Conservation (phyloP, 495 filamentous ascomycete genomes). For the Apodospora peruviana region DNA sequence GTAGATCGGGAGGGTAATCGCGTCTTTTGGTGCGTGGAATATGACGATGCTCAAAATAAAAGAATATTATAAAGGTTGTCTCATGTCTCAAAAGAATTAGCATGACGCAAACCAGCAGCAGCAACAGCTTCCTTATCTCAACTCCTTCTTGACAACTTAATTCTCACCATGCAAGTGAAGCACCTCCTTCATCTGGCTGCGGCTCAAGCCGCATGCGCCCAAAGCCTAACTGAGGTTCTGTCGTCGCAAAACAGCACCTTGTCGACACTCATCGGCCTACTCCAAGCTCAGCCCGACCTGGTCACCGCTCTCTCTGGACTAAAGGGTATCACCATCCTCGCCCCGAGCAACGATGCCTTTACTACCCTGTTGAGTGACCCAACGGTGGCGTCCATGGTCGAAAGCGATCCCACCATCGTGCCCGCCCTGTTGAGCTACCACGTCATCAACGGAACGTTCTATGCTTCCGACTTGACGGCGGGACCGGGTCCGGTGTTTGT, state of each 20-base stretch:
- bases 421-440: conserved; percentile 52
- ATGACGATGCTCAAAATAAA: too few species aligned
- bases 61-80: too few species aligned
- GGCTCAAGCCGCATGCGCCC: neutral
- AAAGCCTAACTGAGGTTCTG: conserved; percentile 7
- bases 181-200: neutral
- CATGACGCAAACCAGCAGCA: too few species aligned
- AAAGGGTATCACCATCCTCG: conserved; percentile 56
- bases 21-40: too few species aligned
- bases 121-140: too few species aligned
- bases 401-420: conserved; percentile 30
- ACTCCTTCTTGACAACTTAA: too few species aligned
- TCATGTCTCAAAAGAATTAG: too few species aligned
- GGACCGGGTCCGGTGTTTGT: conserved; percentile 37
- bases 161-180: conserved; percentile 3
- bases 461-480: conserved; percentile 30
- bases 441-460: conserved; percentile 46
- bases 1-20: too few species aligned
- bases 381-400: conserved; percentile 26
- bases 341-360: conserved; percentile 57
- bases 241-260: conserved; percentile 6
- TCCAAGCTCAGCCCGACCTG: conserved; percentile 4
- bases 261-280: conserved; percentile 5
- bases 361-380: conserved; percentile 29
- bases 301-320: conserved; percentile 1